A percentile compares a stretch with the other conserved stretches of the same genome.
Evolutionary conservation across 768 basidiomycete genomes (phyloP).

Genomic region (Roridomyces roridus): DNA sequence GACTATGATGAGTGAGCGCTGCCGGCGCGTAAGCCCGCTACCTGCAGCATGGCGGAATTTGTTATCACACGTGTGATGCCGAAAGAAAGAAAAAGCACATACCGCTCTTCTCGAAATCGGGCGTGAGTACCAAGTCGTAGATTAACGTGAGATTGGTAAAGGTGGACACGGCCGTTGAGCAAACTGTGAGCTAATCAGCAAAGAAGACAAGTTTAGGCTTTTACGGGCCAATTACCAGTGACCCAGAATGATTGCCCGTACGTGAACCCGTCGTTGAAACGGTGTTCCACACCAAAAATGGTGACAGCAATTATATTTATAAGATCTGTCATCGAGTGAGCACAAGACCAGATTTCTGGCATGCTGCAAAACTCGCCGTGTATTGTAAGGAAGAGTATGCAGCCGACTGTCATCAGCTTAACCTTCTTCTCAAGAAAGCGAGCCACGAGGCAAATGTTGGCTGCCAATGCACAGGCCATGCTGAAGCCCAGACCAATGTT

Average conservation of each 20-base stretch:
- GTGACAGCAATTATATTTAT: constrained; percentile 69
- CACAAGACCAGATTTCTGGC: neutral
- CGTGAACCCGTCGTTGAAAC: constrained; percentile 69
- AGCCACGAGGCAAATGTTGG: constrained; percentile 69
- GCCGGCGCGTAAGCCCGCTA: constrained; percentile 81
- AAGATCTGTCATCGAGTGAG: constrained; percentile 52
- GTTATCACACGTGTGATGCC: neutral
- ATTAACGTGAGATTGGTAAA: constrained; percentile 73
- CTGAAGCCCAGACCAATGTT: constrained; percentile 69
- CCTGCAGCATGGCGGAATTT: constrained; percentile 48
- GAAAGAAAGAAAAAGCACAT: constrained; percentile 19
- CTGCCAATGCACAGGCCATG: constrained; percentile 68
- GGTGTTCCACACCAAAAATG: constrained; percentile 67
- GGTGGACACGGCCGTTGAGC: constrained; percentile 71
- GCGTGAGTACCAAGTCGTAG: constrained; percentile 61
- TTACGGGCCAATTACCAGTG: constrained; percentile 36
- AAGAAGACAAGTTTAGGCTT: neutral
- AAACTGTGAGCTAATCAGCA: constrained; percentile 39
- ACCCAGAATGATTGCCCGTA: constrained; percentile 80
- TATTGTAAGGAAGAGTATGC: constrained; percentile 66
- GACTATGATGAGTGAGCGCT: constrained; percentile 79
- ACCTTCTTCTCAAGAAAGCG: constrained; percentile 78
- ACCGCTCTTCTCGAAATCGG: constrained; percentile 72
- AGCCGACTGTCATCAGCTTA: constrained; percentile 64
- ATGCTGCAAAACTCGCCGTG: constrained; percentile 59